Evolutionary conservation across 129 eudicot genomes (phyloP).

Genomic region (Deinandra increscens): DNA sequence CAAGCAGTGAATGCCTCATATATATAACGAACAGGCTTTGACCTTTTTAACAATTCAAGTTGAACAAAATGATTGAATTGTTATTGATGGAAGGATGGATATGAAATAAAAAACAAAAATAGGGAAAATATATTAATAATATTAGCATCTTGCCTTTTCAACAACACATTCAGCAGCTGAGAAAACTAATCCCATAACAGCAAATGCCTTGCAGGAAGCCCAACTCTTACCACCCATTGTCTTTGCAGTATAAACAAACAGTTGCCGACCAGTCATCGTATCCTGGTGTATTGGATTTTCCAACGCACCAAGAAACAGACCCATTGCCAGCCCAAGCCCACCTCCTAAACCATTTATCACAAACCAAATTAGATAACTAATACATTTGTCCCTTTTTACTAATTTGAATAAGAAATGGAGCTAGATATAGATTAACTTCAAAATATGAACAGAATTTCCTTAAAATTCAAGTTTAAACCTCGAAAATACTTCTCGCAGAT

Average conservation of each 20-base stretch:
- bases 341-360: conserved; percentile 62
- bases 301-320: conserved; percentile 82
- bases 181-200: conserved; percentile 83
- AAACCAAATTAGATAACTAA: background rate
- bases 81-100: background rate
- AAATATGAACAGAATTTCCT: background rate
- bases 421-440: background rate
- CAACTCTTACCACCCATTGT: conserved; percentile 94
- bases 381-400: background rate
- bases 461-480: background rate
- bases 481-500: background rate
- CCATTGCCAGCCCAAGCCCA: conserved; percentile 92
- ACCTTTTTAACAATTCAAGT: background rate
- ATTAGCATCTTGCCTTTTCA: conserved; percentile 56
- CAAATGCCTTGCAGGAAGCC: conserved; percentile 89
- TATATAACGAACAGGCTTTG: too few species aligned
- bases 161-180: conserved; percentile 91
- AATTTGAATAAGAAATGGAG: background rate
- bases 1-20: too few species aligned
- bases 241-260: conserved; percentile 65
- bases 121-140: background rate
- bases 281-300: conserved; percentile 83
- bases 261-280: conserved; percentile 76
- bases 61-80: background rate
- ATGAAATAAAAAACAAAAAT: background rate